Conservation (phyloP, 805 yeast genomes). For the Ogataea chonburiensis region DNA sequence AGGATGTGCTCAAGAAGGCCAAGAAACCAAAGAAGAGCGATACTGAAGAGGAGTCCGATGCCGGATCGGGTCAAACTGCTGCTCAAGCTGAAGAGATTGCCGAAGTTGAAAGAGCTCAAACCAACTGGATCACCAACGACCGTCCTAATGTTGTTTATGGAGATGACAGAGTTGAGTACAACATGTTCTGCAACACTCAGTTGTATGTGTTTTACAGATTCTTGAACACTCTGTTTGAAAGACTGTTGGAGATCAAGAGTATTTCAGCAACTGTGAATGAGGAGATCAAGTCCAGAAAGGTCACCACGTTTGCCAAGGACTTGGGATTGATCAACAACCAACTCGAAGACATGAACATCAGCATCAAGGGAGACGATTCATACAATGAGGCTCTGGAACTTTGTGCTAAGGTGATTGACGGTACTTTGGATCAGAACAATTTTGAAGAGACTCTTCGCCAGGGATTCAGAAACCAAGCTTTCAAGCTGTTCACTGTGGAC, state of each 20-base stretch:
- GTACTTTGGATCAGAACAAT: constrained; percentile 89
- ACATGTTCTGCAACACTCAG: constrained; percentile 84
- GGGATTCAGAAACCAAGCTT: constrained; percentile 91
- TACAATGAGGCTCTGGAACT: constrained; percentile 77
- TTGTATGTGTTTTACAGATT: constrained; percentile 88
- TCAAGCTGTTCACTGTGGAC: constrained; percentile 87
- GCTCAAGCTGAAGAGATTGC: constrained; percentile 24
- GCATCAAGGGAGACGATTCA: constrained; percentile 64
- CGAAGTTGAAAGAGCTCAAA: constrained; percentile 34
- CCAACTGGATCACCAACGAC: constrained; percentile 37
- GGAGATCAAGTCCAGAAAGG: constrained; percentile 63
- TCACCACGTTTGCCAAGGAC: constrained; percentile 81
- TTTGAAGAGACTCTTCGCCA: constrained; percentile 95
- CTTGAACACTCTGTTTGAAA: constrained; percentile 73
- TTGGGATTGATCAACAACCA: constrained; percentile 78
- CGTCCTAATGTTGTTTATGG: constrained; percentile 26
- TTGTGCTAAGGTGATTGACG: constrained; percentile 77
- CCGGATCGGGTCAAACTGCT: constrained; percentile 10
- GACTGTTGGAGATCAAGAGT: constrained; percentile 74
- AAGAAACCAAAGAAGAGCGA: constrained; percentile 31
- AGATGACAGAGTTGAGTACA: constrained; percentile 54
- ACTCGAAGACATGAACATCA: constrained; percentile 75
- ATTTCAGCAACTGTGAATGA: constrained; percentile 68
- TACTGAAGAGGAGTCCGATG: constrained; percentile 23
- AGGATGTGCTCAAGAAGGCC: constrained; percentile 55